Evolutionary conservation across 2,329 filamentous ascomycete species (phyloP).

Genomic region (Ascochyta pisi): DNA sequence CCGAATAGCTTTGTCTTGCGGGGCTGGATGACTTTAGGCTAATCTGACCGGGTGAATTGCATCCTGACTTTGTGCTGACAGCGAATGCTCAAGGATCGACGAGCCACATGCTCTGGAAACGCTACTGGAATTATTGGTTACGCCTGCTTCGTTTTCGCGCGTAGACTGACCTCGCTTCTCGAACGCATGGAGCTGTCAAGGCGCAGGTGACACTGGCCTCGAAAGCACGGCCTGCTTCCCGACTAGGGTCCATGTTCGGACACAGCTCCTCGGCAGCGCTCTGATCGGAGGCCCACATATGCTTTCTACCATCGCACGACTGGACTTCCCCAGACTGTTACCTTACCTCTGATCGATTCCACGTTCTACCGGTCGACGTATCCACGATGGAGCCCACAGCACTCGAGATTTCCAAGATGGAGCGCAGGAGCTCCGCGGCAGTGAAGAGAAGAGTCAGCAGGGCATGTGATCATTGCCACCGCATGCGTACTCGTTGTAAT

Average conservation of each 20-base stretch:
- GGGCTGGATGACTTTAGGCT: constrained; percentile 22
- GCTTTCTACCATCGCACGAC: constrained; percentile 47
- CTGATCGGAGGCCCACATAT: constrained; percentile 45
- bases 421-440: constrained; percentile 59
- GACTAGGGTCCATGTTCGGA: constrained; percentile 39
- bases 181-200: constrained; percentile 49
- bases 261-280: constrained; percentile 40
- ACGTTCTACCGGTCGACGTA: constrained; percentile 24
- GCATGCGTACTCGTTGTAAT: constrained; percentile 91
- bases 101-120: constrained; percentile 30
- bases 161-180: constrained; percentile 48
- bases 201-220: constrained; percentile 44
- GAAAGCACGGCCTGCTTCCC: constrained; percentile 26
- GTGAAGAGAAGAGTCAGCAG: constrained; percentile 87
- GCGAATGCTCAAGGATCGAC: constrained; percentile 32
- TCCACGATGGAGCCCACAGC: constrained; percentile 37
- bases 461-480: constrained; percentile 95
- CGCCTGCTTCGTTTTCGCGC: constrained; percentile 40
- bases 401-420: constrained; percentile 37
- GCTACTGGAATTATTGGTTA: constrained; percentile 38
- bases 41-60: constrained; percentile 20
- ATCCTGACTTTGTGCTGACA: constrained; percentile 15
- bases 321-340: constrained; percentile 36
- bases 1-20: constrained; percentile 7
- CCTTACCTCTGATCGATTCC: constrained; percentile 12